These are phyloP conservation scores for Picochlorum sp. DNA, from an alignment of 139 green algal species.

Conservation along the genomic window DNA sequence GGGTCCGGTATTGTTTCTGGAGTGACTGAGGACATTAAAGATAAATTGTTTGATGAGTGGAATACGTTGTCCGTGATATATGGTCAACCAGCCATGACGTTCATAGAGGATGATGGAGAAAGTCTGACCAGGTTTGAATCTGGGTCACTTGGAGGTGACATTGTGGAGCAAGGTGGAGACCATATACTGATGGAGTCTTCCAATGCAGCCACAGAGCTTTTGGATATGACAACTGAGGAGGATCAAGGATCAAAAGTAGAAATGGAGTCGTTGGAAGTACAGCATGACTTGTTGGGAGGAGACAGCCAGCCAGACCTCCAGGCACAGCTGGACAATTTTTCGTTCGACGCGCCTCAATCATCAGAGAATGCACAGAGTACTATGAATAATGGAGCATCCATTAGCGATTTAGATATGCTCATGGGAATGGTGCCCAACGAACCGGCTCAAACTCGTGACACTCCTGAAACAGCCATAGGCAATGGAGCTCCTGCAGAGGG, in stretches of 20 bases:
- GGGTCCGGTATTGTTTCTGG: slow-evolving; percentile 40
- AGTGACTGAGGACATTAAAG: slow-evolving; percentile 47
- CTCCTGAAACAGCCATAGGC: no score
- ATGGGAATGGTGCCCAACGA: no score
- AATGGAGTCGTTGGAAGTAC: no score
- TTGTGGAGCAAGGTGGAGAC: not conserved
- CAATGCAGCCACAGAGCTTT: slow-evolving; percentile 6
- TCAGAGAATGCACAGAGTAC: no score
- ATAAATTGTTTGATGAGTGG: slow-evolving; percentile 89
- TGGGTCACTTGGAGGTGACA: slow-evolving; percentile 3
- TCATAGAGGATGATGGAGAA: slow-evolving; percentile 24
- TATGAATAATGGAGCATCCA: no score
- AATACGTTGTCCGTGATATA: slow-evolving; percentile 85
- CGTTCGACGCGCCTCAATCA: no score
- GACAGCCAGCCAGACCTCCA: no score
- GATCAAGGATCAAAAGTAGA: not conserved
- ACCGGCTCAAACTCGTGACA: no score
- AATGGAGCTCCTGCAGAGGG: no score
- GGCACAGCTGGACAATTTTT: no score
- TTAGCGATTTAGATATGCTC: no score
- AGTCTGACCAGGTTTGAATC: not conserved
- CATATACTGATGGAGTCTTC: not conserved
- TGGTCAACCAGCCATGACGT: slow-evolving; percentile 39
- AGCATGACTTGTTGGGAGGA: no score
- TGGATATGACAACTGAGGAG: slow-evolving; percentile 12